Evolutionary conservation across 2,329 filamentous ascomycete genomes (phyloP), one percentile per base, ranked within the genome.

Genomic region (Pleurostoma richardsiae): DNA sequence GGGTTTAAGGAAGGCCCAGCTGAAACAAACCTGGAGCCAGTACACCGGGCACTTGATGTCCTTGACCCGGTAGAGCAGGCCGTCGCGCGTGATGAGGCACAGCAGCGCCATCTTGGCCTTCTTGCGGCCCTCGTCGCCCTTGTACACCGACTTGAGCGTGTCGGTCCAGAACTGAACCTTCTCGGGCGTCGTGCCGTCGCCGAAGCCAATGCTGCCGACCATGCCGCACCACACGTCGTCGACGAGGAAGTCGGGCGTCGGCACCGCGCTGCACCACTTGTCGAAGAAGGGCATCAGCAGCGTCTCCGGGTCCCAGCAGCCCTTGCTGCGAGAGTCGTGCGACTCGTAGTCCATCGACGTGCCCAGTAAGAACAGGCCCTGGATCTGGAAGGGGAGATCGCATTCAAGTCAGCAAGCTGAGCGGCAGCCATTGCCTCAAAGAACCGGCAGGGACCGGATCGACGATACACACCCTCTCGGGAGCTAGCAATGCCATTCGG

Each of bases 271-370:
- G 8, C 58, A 64, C 71, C 71, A 76, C 40, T 56, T 60, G 30
- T 73, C 64, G 38, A 65, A 63, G 50, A 76, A 75, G 4, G 70
- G 63, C 3, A 56, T 52, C 6, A 73, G 63, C 43, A 68, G 62
- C 0, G 67, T 59, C 40, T 65, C 64, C 30, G 70, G 69, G 49
- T 79, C 69, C 76, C 75, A 79, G 59, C 71, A 73, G 10, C 74
- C 74, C 40, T 70, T 69, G 28, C 56, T 56, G 3, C 73, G 67
- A 6, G 72, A 71, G 8, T 63, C 63, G 3, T 64, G 54, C 6
- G 74, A 76, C 63, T 79, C 75, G 54, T 65, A 71, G 58, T 79
- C 76, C 71, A 79, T 74, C 0, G 73, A 76, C 4, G 72, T 76
- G 30, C 74, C 75, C 5, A 79, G 61, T 4, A 68, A 66, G 19